Conservation (phyloP, 495 filamentous ascomycete species). For the Penicillium desertorum region DNA sequence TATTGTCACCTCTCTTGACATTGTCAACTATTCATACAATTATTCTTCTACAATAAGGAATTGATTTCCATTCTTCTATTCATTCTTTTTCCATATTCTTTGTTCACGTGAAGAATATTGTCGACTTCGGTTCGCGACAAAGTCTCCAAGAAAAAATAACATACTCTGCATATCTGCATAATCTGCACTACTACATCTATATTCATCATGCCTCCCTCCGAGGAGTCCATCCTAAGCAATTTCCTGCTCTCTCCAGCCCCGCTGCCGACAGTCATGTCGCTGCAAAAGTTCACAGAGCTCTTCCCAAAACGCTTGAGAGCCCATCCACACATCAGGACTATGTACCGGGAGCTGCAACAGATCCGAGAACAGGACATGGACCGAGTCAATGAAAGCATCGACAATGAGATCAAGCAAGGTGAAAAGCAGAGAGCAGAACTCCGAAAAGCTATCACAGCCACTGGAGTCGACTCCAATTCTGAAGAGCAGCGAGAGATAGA, state of each 20-base stretch:
- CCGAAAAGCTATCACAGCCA: slow-evolving; percentile 52
- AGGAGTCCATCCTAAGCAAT: slow-evolving; percentile 68
- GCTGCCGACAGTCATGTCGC: slow-evolving; percentile 67
- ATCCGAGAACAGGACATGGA: slow-evolving; percentile 68
- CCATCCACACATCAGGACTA: slow-evolving; percentile 66
- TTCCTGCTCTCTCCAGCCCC: slow-evolving; percentile 76
- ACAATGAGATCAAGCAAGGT: slow-evolving; percentile 61
- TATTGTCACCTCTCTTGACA: background rate
- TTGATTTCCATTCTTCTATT: background rate
- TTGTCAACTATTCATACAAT: background rate
- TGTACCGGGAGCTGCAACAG: slow-evolving; percentile 80
- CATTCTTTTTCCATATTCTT: background rate
- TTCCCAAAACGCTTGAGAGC: slow-evolving; percentile 69
- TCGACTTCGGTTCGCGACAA: background rate
- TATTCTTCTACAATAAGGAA: background rate
- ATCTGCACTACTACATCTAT: background rate
- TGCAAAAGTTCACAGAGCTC: slow-evolving; percentile 71
- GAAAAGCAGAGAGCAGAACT: slow-evolving; percentile 62
- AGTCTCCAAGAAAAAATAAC: background rate
- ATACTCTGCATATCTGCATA: background rate
- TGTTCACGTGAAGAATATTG: slow-evolving; percentile 1
- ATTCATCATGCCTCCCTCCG: slow-evolving; percentile 64
- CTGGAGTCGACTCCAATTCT: slow-evolving; percentile 49
- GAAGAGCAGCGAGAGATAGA: slow-evolving; percentile 71
- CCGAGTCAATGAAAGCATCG: slow-evolving; percentile 65